A percentile compares a stretch with the other conserved stretches of the same genome.
phyloP scores from a whole-genome alignment of 2,329 filamentous ascomycete species.

The Grosmannia clavigera region DNA sequence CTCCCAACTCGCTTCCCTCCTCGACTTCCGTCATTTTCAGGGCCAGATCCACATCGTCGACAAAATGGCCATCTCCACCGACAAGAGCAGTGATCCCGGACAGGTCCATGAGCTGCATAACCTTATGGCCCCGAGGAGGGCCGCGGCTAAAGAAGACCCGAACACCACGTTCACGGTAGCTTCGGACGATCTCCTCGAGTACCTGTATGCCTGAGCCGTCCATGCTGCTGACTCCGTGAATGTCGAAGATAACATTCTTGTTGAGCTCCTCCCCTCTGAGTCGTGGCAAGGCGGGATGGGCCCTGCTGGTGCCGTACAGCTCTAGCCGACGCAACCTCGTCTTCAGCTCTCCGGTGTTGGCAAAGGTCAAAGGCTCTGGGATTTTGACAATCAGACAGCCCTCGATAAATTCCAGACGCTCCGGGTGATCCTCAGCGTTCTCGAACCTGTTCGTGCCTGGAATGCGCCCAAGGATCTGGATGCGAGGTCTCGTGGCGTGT shows the following conservation, averaged over 20 bases:
- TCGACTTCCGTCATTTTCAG: constrained; percentile 68
- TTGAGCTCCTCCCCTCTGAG: constrained; percentile 70
- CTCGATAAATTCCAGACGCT: constrained; percentile 75
- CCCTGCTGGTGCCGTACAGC: constrained; percentile 72
- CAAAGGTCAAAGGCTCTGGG: constrained; percentile 89
- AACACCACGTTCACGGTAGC: constrained; percentile 66
- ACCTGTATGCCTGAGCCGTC: constrained; percentile 92
- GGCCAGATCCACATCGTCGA: constrained; percentile 73
- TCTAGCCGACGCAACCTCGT: constrained; percentile 72
- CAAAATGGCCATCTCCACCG: constrained; percentile 68
- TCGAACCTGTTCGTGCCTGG: constrained; percentile 75
- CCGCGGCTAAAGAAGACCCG: constrained; percentile 60
- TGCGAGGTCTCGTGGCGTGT: constrained; percentile 82
- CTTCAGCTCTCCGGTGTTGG: constrained; percentile 89
- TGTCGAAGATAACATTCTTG: constrained; percentile 88
- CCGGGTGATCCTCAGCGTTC: constrained; percentile 64
- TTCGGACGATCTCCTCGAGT: constrained; percentile 73
- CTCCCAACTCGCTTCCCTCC: constrained; percentile 21
- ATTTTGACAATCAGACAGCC: constrained; percentile 95
- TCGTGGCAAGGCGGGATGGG: constrained; percentile 77
- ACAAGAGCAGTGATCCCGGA: constrained; percentile 78
- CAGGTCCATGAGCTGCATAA: constrained; percentile 60
- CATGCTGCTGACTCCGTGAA: constrained; percentile 90
- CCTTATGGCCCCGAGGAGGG: constrained; percentile 35
- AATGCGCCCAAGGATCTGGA: constrained; percentile 88